Conservation (phyloP, 2,329 filamentous ascomycete species). For the Neobulgaria alba region DNA sequence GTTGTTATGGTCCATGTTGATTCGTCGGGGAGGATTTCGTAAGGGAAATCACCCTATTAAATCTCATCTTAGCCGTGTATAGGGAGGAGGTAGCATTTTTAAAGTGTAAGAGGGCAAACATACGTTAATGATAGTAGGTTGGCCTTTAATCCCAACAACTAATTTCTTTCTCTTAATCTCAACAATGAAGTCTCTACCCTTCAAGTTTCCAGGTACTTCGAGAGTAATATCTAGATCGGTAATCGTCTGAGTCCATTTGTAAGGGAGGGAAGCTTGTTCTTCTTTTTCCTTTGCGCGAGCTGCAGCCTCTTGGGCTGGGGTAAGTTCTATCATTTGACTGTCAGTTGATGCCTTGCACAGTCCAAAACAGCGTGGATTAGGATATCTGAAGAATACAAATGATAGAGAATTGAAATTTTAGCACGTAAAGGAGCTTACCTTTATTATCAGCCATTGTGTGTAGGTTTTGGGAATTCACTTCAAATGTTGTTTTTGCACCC, state of each 20-base stretch:
- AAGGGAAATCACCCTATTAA: conserved; percentile 70
- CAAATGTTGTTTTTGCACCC: no score
- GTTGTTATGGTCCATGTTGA: conserved; percentile 87
- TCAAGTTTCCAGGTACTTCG: conserved; percentile 71
- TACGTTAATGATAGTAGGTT: conserved; percentile 77
- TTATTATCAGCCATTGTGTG: conserved; percentile 20
- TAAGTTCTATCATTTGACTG: conserved; percentile 19
- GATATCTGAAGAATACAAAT: no score
- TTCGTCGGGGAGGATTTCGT: conserved; percentile 73
- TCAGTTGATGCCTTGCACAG: not conserved
- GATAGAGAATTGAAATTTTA: no score
- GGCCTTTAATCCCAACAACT: conserved; percentile 77
- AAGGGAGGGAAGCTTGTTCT: conserved; percentile 86
- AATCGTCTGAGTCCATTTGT: conserved; percentile 96
- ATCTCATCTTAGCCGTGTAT: not conserved
- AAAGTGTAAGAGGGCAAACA: conserved; percentile 15
- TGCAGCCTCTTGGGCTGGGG: conserved; percentile 45
- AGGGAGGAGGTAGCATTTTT: not conserved
- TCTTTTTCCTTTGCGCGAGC: conserved; percentile 64
- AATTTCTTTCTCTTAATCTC: conserved; percentile 73
- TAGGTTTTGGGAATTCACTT: no score
- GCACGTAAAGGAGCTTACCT: conserved; percentile 17
- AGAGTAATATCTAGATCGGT: conserved; percentile 75
- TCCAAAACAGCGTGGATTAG: no score
- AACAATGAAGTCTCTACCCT: conserved; percentile 75